Conservation (phyloP, 345 rosid species). For the Trapa bicornis region DNA sequence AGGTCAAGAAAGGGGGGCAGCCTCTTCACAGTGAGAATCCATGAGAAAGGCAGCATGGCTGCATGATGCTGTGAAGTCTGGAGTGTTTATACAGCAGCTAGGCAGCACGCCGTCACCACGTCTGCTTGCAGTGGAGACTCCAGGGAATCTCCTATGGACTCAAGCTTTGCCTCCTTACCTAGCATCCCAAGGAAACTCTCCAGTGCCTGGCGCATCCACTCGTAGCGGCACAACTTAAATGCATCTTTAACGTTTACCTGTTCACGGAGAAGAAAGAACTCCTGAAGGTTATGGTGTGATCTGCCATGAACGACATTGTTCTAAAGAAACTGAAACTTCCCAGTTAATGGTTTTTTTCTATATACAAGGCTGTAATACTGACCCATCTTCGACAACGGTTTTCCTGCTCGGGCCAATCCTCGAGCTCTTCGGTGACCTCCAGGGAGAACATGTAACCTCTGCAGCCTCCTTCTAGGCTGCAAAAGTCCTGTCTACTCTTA, state of each 20-base stretch:
- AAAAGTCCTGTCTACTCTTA: constrained; percentile 35
- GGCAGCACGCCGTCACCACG: constrained; percentile 13
- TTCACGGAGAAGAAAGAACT: not conserved
- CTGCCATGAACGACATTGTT: not conserved
- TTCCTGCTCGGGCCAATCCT: constrained; percentile 64
- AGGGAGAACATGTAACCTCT: constrained; percentile 54
- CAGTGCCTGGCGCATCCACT: constrained; percentile 74
- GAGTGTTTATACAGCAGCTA: constrained; percentile 16
- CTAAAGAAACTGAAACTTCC: too few relatives aligned
- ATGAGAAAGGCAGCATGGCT: constrained; percentile 12
- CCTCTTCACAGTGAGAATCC: constrained; percentile 21
- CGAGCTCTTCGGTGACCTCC: constrained; percentile 73
- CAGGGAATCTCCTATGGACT: constrained; percentile 18
- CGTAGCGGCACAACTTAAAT: constrained; percentile 57
- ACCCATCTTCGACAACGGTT: constrained; percentile 62
- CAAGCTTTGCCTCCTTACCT: constrained; percentile 5
- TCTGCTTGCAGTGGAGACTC: constrained; percentile 13
- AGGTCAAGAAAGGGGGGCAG: constrained; percentile 16
- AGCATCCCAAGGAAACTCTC: constrained; percentile 30
- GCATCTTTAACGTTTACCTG: constrained; percentile 55
- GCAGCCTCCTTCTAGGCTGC: constrained; percentile 37
- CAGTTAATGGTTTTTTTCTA: not conserved
- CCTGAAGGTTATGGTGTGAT: not conserved
- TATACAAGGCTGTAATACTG: not conserved
- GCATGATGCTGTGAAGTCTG: constrained; percentile 15